Evolutionary conservation across 768 basidiomycete genomes (phyloP).

Genomic region (Boletus bicolor): DNA sequence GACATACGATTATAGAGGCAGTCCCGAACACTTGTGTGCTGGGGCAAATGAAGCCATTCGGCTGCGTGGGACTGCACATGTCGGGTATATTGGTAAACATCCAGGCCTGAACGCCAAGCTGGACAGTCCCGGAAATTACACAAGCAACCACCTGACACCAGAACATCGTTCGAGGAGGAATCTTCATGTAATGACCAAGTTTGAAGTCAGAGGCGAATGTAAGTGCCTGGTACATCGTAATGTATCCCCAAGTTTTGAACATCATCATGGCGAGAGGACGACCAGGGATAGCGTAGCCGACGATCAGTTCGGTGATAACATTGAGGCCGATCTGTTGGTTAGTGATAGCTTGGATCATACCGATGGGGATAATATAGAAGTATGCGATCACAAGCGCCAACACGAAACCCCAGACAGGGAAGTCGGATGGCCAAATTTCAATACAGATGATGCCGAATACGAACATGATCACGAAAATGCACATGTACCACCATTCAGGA

Average conservation of each 20-base stretch:
- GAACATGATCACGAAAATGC: constrained; percentile 47
- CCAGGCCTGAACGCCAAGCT: constrained; percentile 65
- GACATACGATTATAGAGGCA: constrained; percentile 49
- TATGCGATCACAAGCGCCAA: constrained; percentile 42
- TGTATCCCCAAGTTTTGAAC: constrained; percentile 71
- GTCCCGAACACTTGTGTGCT: constrained; percentile 47
- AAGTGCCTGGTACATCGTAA: constrained; percentile 63
- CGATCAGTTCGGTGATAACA: constrained; percentile 72
- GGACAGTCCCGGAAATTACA: constrained; percentile 60
- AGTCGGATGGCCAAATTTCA: constrained; percentile 58
- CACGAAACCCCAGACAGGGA: constrained; percentile 44
- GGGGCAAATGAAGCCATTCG: constrained; percentile 29
- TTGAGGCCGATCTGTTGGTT: constrained; percentile 71
- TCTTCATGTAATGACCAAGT: constrained; percentile 71
- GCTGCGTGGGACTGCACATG: constrained; percentile 28
- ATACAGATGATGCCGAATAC: constrained; percentile 60
- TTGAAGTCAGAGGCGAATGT: constrained; percentile 74
- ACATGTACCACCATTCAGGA: constrained; percentile 59
- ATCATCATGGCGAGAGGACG: constrained; percentile 77
- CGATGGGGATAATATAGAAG: constrained; percentile 74
- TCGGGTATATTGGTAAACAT: constrained; percentile 41
- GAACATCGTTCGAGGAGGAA: constrained; percentile 67
- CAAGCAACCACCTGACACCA: constrained; percentile 64
- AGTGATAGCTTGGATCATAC: constrained; percentile 75
- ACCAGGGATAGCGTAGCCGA: constrained; percentile 55